Evolutionary conservation across 2,329 filamentous ascomycete genomes (phyloP).

Genomic region (Trichothecium roseum): DNA sequence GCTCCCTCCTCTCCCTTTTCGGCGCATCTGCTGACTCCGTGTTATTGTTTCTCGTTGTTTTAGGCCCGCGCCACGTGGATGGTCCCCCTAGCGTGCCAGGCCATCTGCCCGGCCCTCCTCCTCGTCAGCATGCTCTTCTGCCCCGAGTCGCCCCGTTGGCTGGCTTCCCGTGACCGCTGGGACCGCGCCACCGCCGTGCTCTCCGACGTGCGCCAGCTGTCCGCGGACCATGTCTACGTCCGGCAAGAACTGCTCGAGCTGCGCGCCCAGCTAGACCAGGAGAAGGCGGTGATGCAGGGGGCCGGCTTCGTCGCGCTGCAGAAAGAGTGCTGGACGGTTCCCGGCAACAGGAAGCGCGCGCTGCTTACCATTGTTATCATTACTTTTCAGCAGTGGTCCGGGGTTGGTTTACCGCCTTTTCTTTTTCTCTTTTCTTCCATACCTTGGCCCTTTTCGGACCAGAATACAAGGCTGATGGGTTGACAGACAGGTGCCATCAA

Average conservation of each 20-base stretch:
- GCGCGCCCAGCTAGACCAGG: constrained; percentile 16
- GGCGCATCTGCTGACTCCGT: too few species aligned
- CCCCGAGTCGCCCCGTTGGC: constrained; percentile 50
- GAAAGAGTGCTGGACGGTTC: constrained; percentile 9
- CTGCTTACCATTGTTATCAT: constrained; percentile 14
- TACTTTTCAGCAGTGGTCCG: constrained; percentile 14
- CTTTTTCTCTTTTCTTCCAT: neutral
- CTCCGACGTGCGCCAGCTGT: constrained; percentile 21
- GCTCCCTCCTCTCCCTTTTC: too few species aligned
- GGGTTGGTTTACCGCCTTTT: too few species aligned
- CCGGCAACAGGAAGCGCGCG: constrained; percentile 12
- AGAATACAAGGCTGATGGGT: neutral
- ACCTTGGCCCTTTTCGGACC: neutral
- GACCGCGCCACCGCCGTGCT: constrained; percentile 30
- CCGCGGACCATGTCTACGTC: constrained; percentile 23
- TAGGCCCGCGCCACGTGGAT: constrained; percentile 29
- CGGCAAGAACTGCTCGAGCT: constrained; percentile 21
- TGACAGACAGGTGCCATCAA: constrained; percentile 24
- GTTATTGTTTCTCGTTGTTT: too few species aligned
- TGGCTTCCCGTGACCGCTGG: constrained; percentile 47
- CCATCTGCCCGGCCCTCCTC: constrained; percentile 43
- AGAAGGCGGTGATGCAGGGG: constrained; percentile 10
- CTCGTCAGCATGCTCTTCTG: constrained; percentile 44
- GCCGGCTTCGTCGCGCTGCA: constrained; percentile 7
- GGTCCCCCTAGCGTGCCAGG: constrained; percentile 47